phyloP scores from a whole-genome alignment of 2,329 filamentous ascomycete species.

The Cryphonectria radicalis region DNA sequence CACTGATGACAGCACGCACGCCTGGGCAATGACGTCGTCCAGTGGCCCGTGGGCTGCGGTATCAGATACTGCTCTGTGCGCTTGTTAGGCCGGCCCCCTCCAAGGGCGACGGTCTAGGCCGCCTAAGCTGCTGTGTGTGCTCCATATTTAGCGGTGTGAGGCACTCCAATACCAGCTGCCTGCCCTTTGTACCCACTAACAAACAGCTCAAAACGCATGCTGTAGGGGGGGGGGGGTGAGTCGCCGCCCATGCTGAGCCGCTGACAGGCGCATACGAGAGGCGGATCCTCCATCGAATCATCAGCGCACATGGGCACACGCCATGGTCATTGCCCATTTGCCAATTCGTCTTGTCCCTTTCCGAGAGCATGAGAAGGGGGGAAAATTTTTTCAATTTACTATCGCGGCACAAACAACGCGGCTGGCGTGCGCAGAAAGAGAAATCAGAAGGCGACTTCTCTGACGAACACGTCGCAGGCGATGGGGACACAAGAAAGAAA shows the following conservation, averaged over 20 bases:
- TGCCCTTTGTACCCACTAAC: slow-evolving; percentile 20
- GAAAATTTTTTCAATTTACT: not conserved
- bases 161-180: slow-evolving; percentile 3
- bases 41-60: slow-evolving; percentile 10
- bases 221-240: not conserved
- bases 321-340: slow-evolving; percentile 20
- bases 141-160: slow-evolving; percentile 11
- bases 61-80: not conserved
- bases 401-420: not conserved
- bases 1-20: slow-evolving; percentile 17
- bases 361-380: not conserved
- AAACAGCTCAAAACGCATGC: not conserved
- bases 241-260: slow-evolving; percentile 3
- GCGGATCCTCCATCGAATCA: slow-evolving; percentile 7
- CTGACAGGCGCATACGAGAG: not conserved
- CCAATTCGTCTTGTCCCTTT: slow-evolving; percentile 19
- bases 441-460: not conserved
- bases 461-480: not conserved
- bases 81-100: slow-evolving; percentile 15
- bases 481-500: not conserved
- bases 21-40: slow-evolving; percentile 25
- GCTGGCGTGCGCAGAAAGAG: not conserved
- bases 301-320: slow-evolving; percentile 8
- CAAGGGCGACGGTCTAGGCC: not conserved
- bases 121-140: not conserved